These are phyloP conservation scores for Lachancea quebecensis DNA, from an alignment of 805 yeast genomes.

Conservation along the genomic window DNA sequence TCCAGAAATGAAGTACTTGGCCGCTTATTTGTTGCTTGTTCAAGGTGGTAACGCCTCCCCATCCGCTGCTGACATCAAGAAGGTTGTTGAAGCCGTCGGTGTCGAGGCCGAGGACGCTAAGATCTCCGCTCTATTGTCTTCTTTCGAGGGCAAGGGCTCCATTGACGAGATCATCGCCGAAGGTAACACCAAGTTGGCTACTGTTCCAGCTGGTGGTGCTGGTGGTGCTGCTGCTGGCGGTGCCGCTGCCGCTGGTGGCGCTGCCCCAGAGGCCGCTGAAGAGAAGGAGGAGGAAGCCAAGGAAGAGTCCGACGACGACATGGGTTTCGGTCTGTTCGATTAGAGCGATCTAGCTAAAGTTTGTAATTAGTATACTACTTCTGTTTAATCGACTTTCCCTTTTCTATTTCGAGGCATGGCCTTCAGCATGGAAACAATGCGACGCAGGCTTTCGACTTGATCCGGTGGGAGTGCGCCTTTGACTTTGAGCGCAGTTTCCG, in stretches of 20 bases:
- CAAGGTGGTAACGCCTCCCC: constrained; percentile 84
- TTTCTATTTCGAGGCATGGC: neutral
- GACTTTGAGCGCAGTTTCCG: constrained; percentile 1
- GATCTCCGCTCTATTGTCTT: constrained; percentile 60
- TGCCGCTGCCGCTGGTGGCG: constrained; percentile 48
- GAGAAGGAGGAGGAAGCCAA: constrained; percentile 48
- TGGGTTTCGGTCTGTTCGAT: constrained; percentile 78
- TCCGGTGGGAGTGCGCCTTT: neutral
- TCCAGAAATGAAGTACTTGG: constrained; percentile 71
- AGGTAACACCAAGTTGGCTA: constrained; percentile 74
- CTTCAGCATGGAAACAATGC: neutral
- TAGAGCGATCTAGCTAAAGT: constrained; percentile 24
- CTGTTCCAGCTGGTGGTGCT: constrained; percentile 80
- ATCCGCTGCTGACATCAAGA: constrained; percentile 67
- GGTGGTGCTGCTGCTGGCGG: constrained; percentile 56
- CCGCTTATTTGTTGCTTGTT: constrained; percentile 85
- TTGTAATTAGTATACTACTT: neutral
- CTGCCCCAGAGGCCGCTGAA: constrained; percentile 49
- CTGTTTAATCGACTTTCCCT: constrained; percentile 3
- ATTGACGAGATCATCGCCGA: constrained; percentile 64
- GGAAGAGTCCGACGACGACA: constrained; percentile 53
- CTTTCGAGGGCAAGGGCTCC: constrained; percentile 70
- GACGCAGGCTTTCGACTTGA: neutral
- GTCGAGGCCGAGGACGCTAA: constrained; percentile 75
- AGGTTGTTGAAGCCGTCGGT: constrained; percentile 69